phyloP scores from a whole-genome alignment of 805 yeast genomes.

The Kazachstania martiniae region DNA sequence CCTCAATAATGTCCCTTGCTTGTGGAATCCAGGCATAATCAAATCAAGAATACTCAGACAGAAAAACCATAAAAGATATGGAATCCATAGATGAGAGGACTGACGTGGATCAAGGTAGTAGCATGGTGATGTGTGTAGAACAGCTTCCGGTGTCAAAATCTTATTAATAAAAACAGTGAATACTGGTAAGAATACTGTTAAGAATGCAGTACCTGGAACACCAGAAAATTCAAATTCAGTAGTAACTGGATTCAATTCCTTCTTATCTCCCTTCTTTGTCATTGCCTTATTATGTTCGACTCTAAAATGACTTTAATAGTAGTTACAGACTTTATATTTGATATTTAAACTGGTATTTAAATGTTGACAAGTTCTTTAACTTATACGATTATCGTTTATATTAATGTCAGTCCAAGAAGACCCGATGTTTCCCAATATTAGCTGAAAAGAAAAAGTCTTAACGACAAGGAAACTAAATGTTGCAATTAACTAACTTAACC shows the following conservation, averaged over 20 bases:
- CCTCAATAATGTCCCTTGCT: constrained; percentile 60
- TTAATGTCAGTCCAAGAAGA: too few relatives aligned
- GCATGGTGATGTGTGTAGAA: constrained; percentile 1
- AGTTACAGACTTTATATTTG: too few relatives aligned
- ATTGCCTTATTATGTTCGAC: too few relatives aligned
- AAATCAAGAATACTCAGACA: constrained; percentile 53
- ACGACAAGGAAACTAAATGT: too few relatives aligned
- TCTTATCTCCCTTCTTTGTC: too few relatives aligned
- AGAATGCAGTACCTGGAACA: constrained; percentile 53
- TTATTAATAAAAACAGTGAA: constrained; percentile 50
- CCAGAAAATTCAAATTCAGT: constrained; percentile 70
- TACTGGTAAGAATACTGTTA: constrained; percentile 58
- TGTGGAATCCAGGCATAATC: constrained; percentile 50
- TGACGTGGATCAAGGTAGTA: constrained; percentile 34
- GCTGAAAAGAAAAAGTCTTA: too few relatives aligned
- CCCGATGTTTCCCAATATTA: too few relatives aligned
- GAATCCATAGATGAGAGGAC: constrained; percentile 41
- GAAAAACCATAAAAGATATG: constrained; percentile 64
- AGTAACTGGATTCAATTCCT: constrained; percentile 57
- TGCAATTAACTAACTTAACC: too few relatives aligned
- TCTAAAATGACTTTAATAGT: too few relatives aligned
- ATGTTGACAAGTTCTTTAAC: too few relatives aligned
- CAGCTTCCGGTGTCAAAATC: constrained; percentile 41
- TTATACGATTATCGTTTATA: too few relatives aligned
- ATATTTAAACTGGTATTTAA: too few relatives aligned